Conservation (phyloP, 306 rosid species). For the Echinosophora koreensis region DNA sequence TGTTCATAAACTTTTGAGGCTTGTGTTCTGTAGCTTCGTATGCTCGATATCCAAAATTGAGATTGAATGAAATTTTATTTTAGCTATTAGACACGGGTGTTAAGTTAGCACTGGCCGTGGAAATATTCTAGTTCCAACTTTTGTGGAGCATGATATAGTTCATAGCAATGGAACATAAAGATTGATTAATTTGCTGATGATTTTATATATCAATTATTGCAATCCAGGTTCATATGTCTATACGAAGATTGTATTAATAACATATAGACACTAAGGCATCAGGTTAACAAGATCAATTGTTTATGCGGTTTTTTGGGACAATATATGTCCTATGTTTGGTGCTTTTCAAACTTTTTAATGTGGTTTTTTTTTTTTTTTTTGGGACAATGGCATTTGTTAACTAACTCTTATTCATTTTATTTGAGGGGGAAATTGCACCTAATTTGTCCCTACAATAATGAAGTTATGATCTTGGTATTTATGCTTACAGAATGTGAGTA, state of each 20-base stretch:
- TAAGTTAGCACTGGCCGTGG: not conserved
- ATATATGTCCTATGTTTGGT: not conserved
- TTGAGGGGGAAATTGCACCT: not conserved
- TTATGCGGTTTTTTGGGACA: not conserved
- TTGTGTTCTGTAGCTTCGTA: not conserved
- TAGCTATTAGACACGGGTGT: not conserved
- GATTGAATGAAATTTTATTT: conserved; percentile 13
- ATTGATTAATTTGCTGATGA: not conserved
- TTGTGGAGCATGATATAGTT: conserved; percentile 2
- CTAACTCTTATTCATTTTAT: not conserved
- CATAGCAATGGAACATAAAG: not conserved
- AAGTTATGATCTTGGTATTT: conserved; percentile 18
- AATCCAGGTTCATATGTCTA: not conserved
- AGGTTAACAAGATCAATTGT: not conserved
- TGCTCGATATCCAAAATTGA: not conserved
- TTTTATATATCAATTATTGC: not conserved
- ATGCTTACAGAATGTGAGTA: not conserved
- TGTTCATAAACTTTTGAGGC: conserved; percentile 25
- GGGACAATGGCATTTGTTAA: not conserved
- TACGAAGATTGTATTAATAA: not conserved
- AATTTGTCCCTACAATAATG: not conserved
- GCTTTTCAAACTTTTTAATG: not conserved
- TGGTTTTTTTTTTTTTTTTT: conserved; percentile 1
- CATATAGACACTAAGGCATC: not conserved
- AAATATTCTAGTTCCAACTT: not conserved